Evolutionary conservation across 495 filamentous ascomycete species (phyloP), one percentile per base, ranked within the genome.

Genomic region (Xylaria telfairii): DNA sequence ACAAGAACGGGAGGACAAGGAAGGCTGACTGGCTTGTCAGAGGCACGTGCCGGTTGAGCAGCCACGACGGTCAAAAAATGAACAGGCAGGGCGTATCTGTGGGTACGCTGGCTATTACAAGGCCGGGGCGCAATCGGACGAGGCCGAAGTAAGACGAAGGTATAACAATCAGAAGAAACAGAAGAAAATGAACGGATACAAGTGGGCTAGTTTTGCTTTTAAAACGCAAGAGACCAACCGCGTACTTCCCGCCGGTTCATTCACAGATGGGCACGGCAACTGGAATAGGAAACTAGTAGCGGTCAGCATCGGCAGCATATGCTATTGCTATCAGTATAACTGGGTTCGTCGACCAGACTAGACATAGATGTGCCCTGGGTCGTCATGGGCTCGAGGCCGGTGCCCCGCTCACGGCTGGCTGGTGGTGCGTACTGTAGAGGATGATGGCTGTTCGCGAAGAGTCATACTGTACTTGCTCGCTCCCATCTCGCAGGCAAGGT

Each of bases 181-280:
- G 21, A 42, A 66, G 24, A 17, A 47, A n/a, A 28, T 21, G 19
- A 54, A 24, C 42, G 2, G 10, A 65, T 65, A 51, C 39, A 26
- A 54, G 32, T 37, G 46, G 42, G 15, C 7, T 67, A 24, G 21
- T 32, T 59, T 32, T 12, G 13, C 21, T 44, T 53, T 59, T 46
- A 67, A 67, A 28, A 57, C n/a, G 39, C 39, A 57, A 46, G 34
- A 66, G 47, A 42, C 28, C 44, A 54, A 51, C 62, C 42, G 42
- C 34, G 64, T n/a, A 30, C 64, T 42, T 54, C 47, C 6, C 17
- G 17, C 64, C 3, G 10, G 32, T 54, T 66, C 34, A 65, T 30
- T 6, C 34, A 28, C n/a, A 30, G 32, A 42, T 42, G 32, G 34
- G 32, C 47, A 66, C 28, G 41, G 34, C 47, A 42, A 54, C 46